Evolutionary conservation across 1,139 yeast species (phyloP), one percentile per base, ranked within the genome.

Genomic region (Lodderomyces margitis): DNA sequence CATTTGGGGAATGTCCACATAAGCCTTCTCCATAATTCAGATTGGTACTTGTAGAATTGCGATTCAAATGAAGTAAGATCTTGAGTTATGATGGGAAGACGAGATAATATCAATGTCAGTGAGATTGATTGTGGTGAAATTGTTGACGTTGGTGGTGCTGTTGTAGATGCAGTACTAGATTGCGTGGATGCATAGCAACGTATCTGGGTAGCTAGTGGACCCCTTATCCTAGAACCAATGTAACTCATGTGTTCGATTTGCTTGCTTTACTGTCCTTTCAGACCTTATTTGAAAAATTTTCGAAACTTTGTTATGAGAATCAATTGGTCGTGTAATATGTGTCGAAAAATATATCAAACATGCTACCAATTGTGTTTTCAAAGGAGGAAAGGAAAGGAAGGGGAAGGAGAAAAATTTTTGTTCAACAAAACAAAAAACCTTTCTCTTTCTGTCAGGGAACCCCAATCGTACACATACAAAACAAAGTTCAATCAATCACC

Each of bases 1-100:
- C 91, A 89, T 53, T 84, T 82, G 5, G 98, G 98, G 63, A 92
- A 92, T 0, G 98, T 89, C 96, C 97, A 89, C 96, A 91, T 89
- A 52, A 92, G 74, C 58, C 98, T 77, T 56, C 82, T 83, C 74
- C 91, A 91, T 47, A 92, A 74, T 59, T 87, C 95, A 46, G 80
- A 78, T 64, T 91, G 96, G 61, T 94, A 94, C 46, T 80, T 73
- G 61, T 84, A 87, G 64, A 84, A 92, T 43, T 81, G 82, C 47
- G 71, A 60, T 57, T 89, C 97, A 53, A 92, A 84, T 43, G 74
- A 78, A 9, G 84, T 74, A 42, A 82, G 67, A 48, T 86, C 94
- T 15, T 87, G 83, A 2, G 96, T 87, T 43, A 92, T 78, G 36
- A 92, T 73, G 21, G 98, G 98, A 39, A 74, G 77, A 63, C 98